These are phyloP conservation scores for Sisymbrium altissimum DNA, from an alignment of 345 rosid species.

Conservation along the genomic window DNA sequence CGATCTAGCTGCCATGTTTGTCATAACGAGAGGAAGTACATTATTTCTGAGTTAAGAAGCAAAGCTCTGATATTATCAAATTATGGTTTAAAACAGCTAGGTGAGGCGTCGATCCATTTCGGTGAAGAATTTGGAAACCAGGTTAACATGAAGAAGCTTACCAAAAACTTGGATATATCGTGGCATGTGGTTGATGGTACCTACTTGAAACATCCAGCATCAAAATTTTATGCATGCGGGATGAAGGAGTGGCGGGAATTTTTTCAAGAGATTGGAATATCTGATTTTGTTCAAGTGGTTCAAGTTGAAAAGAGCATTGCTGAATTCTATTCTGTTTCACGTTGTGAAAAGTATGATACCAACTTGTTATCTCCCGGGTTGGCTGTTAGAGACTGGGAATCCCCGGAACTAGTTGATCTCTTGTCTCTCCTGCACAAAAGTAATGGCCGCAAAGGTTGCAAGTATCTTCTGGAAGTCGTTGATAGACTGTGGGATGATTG, in stretches of 20 bases:
- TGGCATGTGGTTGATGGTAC: slow-evolving; percentile 76
- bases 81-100: slow-evolving; percentile 54
- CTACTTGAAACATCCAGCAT: slow-evolving; percentile 74
- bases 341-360: slow-evolving; percentile 31
- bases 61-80: slow-evolving; percentile 73
- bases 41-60: slow-evolving; percentile 57
- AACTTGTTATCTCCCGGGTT: slow-evolving; percentile 37
- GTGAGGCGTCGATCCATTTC: slow-evolving; percentile 66
- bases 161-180: slow-evolving; percentile 43
- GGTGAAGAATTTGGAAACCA: slow-evolving; percentile 64
- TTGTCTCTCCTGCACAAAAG: slow-evolving; percentile 43
- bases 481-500: slow-evolving; percentile 73
- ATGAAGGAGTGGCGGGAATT: slow-evolving; percentile 73
- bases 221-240: slow-evolving; percentile 39
- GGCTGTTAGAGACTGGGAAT: slow-evolving; percentile 80
- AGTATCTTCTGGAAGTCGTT: slow-evolving; percentile 65
- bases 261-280: slow-evolving; percentile 71
- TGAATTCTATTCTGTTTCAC: slow-evolving; percentile 38
- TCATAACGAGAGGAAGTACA: slow-evolving; percentile 54
- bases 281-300: slow-evolving; percentile 81
- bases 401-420: slow-evolving; percentile 57
- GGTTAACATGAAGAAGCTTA: slow-evolving; percentile 46
- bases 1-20: slow-evolving; percentile 69
- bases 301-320: slow-evolving; percentile 60
- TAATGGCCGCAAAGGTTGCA: slow-evolving; percentile 50